Evolutionary conservation across 768 basidiomycete species (phyloP), one percentile per base, ranked within the genome.

Genomic region (Kwoniella sp.): DNA sequence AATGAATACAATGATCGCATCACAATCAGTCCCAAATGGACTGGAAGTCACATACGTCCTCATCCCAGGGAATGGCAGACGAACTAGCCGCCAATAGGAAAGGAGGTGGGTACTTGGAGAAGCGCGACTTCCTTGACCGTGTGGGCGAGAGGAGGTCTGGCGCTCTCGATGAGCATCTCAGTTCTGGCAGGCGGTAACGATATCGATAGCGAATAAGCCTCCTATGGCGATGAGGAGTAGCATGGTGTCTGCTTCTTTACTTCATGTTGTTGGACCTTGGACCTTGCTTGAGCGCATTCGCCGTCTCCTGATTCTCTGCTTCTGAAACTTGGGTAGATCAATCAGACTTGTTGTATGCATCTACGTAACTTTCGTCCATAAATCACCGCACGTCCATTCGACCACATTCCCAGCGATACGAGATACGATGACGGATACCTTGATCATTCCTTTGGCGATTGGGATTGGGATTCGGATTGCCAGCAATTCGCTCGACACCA

Each of bases 71-170:
- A 0, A 45, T 75, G 2, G 13, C 31, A 12, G 73, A 71, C 23
- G 75, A 80, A 55, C 71, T 80, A 2, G 70, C 65, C 9, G 67
- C 68, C 1, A 77, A 80, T 69, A 58, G 79, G 20, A 58, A 65
- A 30, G 58, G 58, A 13, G 75, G 77, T 2, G 75, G 76, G 4
- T 66, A 55, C 41, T 25, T 72, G 7, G 63, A 75, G 48, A 73
- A 94, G 89, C 86, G 86, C n/a, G 93, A 89, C 71, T 76, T 88
- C 17, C 75, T 97, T 34, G 84, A 88, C 63, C 83, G 84, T 37
- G 85, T 87, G 0, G 87, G 65, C 20, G 76, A 77, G 48, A 55
- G 76, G 38, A 34, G 70, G 52, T 45, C 41, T 3, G 41, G 41
- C 5, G 17, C 41, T 8, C 20, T 45, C 17, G 41, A 45, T 20